Conservation (phyloP, 2,329 filamentous ascomycete species). For the Lachnellula subtilissima region DNA sequence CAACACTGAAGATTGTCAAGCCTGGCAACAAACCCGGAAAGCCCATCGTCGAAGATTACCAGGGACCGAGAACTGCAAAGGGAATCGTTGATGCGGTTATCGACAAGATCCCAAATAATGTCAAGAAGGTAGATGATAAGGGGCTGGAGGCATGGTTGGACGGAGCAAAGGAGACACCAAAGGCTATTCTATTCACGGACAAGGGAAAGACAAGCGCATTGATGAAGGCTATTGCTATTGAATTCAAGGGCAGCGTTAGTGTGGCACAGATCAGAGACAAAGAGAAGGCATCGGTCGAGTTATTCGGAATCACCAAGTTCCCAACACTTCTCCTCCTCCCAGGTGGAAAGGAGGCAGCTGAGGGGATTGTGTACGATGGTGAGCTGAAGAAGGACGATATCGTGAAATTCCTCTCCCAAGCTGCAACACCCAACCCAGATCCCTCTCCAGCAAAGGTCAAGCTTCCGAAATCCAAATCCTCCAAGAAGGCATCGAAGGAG, state of each 20-base stretch:
- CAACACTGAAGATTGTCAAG: slow-evolving; percentile 87
- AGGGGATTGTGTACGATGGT: slow-evolving; percentile 70
- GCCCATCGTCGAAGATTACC: slow-evolving; percentile 85
- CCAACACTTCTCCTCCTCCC: slow-evolving; percentile 79
- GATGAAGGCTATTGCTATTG: slow-evolving; percentile 79
- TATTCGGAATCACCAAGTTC: slow-evolving; percentile 72
- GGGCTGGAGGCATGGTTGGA: slow-evolving; percentile 70
- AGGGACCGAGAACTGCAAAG: slow-evolving; percentile 77
- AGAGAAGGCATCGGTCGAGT: slow-evolving; percentile 64
- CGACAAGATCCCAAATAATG: slow-evolving; percentile 86
- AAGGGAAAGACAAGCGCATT: slow-evolving; percentile 85
- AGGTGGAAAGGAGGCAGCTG: slow-evolving; percentile 54
- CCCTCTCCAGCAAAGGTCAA: slow-evolving; percentile 49
- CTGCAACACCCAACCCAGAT: slow-evolving; percentile 73
- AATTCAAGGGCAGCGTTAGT: slow-evolving; percentile 75
- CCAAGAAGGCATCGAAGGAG: slow-evolving; percentile 35
- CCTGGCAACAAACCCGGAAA: slow-evolving; percentile 76
- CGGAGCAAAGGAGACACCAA: slow-evolving; percentile 63
- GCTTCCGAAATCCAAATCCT: slow-evolving; percentile 37
- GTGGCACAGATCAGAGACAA: slow-evolving; percentile 82
- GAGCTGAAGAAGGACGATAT: slow-evolving; percentile 82
- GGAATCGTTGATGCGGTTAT: slow-evolving; percentile 82
- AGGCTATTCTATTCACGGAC: slow-evolving; percentile 88
- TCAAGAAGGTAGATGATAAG: slow-evolving; percentile 75
- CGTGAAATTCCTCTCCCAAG: slow-evolving; percentile 76